Evolutionary conservation across 495 filamentous ascomycete genomes (phyloP).

Genomic region (Aspergillus egyptiacus): DNA sequence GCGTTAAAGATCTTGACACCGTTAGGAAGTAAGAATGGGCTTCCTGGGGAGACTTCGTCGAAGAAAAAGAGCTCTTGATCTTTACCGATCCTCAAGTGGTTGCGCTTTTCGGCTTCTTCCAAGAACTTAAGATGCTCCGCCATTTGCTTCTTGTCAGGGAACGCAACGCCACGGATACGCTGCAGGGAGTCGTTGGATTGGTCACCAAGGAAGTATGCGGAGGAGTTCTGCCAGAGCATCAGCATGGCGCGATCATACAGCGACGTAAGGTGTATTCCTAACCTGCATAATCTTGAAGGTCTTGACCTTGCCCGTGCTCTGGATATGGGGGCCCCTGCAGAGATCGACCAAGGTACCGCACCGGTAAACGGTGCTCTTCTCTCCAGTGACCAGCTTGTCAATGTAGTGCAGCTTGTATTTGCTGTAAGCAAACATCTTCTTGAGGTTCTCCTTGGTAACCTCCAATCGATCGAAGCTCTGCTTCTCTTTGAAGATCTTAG

Average conservation of each 20-base stretch:
- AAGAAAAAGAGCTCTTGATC: constrained; percentile 98
- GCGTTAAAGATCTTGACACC: constrained; percentile 90
- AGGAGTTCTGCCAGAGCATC: constrained; percentile 66
- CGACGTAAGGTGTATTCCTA: constrained; percentile 3
- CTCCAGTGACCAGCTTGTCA: constrained; percentile 85
- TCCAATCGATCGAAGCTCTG: constrained; percentile 88
- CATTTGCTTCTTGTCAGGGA: constrained; percentile 94
- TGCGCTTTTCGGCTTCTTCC: constrained; percentile 92
- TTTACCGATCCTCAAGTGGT: constrained; percentile 83
- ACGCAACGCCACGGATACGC: constrained; percentile 92
- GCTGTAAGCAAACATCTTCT: constrained; percentile 95
- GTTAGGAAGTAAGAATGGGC: constrained; percentile 89
- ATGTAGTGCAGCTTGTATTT: constrained; percentile 97
- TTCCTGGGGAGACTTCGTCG: constrained; percentile 83
- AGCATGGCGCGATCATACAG: neutral
- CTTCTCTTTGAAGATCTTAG: constrained; percentile 87
- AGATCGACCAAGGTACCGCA: constrained; percentile 76
- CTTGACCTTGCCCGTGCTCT: constrained; percentile 88
- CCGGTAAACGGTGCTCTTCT: constrained; percentile 88
- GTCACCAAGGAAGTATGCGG: constrained; percentile 94
- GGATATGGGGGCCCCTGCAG: constrained; percentile 79
- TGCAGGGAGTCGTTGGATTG: constrained; percentile 88
- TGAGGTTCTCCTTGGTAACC: constrained; percentile 79
- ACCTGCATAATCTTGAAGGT: constrained; percentile 86
- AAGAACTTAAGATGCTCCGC: constrained; percentile 85